These are phyloP conservation scores for Salmacisia buchloeana DNA, from an alignment of 1,284 basidiomycete genomes.

Conservation along the genomic window DNA sequence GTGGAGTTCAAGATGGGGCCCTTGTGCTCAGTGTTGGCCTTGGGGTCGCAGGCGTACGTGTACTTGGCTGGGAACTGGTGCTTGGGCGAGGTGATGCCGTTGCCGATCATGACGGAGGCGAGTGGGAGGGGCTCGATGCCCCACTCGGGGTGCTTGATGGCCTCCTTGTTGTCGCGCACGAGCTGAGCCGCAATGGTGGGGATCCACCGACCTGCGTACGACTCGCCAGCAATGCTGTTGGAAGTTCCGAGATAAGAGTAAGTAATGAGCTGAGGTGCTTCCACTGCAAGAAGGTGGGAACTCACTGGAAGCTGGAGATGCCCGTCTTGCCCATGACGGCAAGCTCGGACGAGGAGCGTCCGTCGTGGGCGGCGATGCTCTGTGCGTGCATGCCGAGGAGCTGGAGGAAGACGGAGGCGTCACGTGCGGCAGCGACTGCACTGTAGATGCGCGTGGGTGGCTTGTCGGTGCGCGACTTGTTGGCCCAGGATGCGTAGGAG, in stretches of 20 bases:
- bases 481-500: conserved; percentile 46
- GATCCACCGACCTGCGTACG: conserved; percentile 44
- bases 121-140: conserved; percentile 36
- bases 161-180: conserved; percentile 39
- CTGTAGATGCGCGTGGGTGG: conserved; percentile 38
- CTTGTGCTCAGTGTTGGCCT: conserved; percentile 28
- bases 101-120: conserved; percentile 43
- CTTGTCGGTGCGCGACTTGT: conserved; percentile 26
- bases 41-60: conserved; percentile 34
- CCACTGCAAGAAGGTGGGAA: background rate
- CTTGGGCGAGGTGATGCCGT: conserved; percentile 45
- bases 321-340: conserved; percentile 17
- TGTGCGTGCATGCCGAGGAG: conserved; percentile 37
- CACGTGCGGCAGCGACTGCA: conserved; percentile 35
- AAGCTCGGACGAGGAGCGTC: conserved; percentile 18
- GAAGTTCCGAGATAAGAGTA: too few relatives aligned
- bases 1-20: conserved; percentile 31
- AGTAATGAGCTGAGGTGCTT: too few relatives aligned
- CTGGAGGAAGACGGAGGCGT: conserved; percentile 46
- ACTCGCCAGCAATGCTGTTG: conserved; percentile 43
- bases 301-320: conserved; percentile 27
- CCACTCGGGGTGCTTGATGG: conserved; percentile 30
- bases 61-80: conserved; percentile 44
- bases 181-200: conserved; percentile 42
- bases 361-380: background rate